A percentile compares a stretch with the other conserved stretches of the same genome.
phyloP scores from a whole-genome alignment of 2,329 filamentous ascomycete genomes.

The Trichoderma sp. region DNA sequence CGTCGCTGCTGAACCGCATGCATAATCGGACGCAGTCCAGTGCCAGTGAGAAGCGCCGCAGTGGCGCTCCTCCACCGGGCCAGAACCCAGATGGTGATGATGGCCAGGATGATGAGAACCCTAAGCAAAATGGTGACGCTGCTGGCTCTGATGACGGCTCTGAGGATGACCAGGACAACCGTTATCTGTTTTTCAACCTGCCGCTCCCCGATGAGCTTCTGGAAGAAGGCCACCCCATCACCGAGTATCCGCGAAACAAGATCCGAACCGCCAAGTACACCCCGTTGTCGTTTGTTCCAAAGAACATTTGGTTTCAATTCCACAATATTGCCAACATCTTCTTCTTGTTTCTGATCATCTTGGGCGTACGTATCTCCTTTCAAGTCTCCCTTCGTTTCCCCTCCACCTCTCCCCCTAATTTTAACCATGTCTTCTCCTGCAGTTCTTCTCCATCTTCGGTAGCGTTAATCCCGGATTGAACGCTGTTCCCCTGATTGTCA shows the following conservation, averaged over 20 bases:
- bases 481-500: conserved; percentile 88
- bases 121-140: conserved; percentile 28
- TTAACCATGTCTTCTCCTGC: conserved; percentile 26
- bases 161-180: conserved; percentile 43
- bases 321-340: conserved; percentile 99
- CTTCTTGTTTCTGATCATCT: conserved; percentile 93
- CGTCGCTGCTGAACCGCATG: conserved; percentile 75
- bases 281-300: conserved; percentile 88
- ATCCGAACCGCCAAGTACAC: conserved; percentile 98
- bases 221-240: conserved; percentile 72
- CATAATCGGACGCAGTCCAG: conserved; percentile 56
- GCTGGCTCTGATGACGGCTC: conserved; percentile 37
- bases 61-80: conserved; percentile 31
- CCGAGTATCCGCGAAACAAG: conserved; percentile 83
- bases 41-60: conserved; percentile 68
- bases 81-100: conserved; percentile 31
- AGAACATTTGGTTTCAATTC: conserved; percentile 97
- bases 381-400: neutral
- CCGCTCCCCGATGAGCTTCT: conserved; percentile 71
- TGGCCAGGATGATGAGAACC: conserved; percentile 26
- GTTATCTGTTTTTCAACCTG: conserved; percentile 81
- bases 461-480: conserved; percentile 86
- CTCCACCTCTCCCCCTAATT: neutral
- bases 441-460: conserved; percentile 97
- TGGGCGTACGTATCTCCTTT: conserved; percentile 66